Percentiles rank a stretch among this genome's conserved stretches.
Conservation (phyloP, 768 basidiomycete species). For the Pleurotus tuber-regium region DNA sequence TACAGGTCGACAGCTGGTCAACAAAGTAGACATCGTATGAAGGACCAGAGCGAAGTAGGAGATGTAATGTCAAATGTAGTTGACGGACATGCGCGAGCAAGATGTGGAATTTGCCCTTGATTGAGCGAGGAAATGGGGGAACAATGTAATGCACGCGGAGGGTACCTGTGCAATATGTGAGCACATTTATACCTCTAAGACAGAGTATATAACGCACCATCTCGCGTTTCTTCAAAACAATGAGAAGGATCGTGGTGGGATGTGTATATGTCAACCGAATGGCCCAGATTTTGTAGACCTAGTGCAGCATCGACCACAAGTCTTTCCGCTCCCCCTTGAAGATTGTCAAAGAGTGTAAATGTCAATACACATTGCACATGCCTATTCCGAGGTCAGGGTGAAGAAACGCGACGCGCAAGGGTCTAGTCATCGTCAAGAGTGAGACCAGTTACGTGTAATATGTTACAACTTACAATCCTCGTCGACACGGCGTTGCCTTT, state of each 20-base stretch:
- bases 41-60: slow-evolving; percentile 49
- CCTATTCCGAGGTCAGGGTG: slow-evolving; percentile 97
- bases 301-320: slow-evolving; percentile 94
- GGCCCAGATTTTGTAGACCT: slow-evolving; percentile 81
- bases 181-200: too few species aligned
- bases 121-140: slow-evolving; percentile 77
- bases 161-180: slow-evolving; percentile 54
- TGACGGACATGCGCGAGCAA: slow-evolving; percentile 87
- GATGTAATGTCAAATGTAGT: slow-evolving; percentile 69
- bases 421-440: slow-evolving; percentile 10
- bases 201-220: slow-evolving; percentile 56
- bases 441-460: too few species aligned
- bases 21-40: slow-evolving; percentile 87
- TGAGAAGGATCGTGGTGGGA: slow-evolving; percentile 85
- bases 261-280: slow-evolving; percentile 87
- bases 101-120: slow-evolving; percentile 83
- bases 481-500: too few species aligned
- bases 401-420: slow-evolving; percentile 71
- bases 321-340: slow-evolving; percentile 88
- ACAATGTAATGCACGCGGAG: slow-evolving; percentile 70
- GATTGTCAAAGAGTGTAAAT: slow-evolving; percentile 13
- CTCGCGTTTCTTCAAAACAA: slow-evolving; percentile 91
- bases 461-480: too few species aligned
- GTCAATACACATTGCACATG: slow-evolving; percentile 27
- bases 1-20: slow-evolving; percentile 91